phyloP scores from a whole-genome alignment of 305 asterid genomes.

The Striga hermonthica region DNA sequence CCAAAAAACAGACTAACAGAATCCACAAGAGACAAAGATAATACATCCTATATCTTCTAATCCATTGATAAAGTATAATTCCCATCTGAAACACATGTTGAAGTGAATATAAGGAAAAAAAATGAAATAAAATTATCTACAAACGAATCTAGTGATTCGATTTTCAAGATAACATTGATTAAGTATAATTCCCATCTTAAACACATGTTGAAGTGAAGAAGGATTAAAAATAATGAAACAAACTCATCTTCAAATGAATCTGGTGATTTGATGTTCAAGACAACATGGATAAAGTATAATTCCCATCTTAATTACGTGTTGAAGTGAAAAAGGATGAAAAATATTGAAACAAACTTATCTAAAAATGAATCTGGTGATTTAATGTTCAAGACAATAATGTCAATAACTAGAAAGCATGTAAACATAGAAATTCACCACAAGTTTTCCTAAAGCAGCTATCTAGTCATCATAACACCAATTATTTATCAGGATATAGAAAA shows the following conservation, averaged over 20 bases:
- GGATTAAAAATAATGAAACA: not conserved
- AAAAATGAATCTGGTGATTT: too few relatives aligned
- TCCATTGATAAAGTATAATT: conserved; percentile 4
- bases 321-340: too few relatives aligned
- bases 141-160: too few relatives aligned
- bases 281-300: conserved; percentile 8
- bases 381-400: not conserved
- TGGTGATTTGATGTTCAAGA: conserved; percentile 9
- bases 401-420: conserved; percentile 18
- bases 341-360: too few relatives aligned
- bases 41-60: conserved; percentile 1
- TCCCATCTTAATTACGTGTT: conserved; percentile 11
- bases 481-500: conserved; percentile 17
- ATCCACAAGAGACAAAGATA: not conserved
- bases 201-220: not conserved
- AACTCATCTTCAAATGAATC: conserved; percentile 15
- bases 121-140: too few relatives aligned
- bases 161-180: not conserved
- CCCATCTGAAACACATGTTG: conserved; percentile 14
- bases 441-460: conserved; percentile 18
- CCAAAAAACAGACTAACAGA: conserved; percentile 7
- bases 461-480: conserved; percentile 21
- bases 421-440: not conserved
- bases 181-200: conserved; percentile 17
- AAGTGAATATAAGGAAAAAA: too few relatives aligned